Conservation (phyloP, 306 rosid genomes). For the Macrotyloma uniflorum region DNA sequence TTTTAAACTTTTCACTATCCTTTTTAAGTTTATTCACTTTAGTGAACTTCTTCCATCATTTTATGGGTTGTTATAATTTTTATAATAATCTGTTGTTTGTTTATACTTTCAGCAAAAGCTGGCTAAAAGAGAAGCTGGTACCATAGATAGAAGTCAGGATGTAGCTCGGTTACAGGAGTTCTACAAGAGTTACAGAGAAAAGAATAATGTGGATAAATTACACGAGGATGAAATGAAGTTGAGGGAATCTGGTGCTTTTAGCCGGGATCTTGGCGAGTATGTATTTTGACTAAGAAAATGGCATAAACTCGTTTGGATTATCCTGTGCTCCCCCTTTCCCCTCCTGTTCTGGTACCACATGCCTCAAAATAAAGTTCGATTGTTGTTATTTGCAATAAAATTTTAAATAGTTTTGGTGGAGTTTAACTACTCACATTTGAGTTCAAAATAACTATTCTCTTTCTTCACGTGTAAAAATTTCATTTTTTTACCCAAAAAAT, state of each 20-base stretch:
- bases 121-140: constrained; percentile 79
- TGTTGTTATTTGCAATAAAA: neutral
- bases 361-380: neutral
- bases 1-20: neutral
- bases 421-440: neutral
- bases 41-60: neutral
- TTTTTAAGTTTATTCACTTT: neutral
- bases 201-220: constrained; percentile 71
- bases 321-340: constrained; percentile 19
- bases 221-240: constrained; percentile 81
- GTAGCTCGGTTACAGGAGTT: constrained; percentile 76
- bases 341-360: neutral
- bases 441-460: neutral
- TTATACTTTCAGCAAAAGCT: constrained; percentile 80
- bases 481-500: neutral
- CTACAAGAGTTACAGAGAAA: constrained; percentile 78
- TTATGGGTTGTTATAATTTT: constrained; percentile 23
- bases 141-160: constrained; percentile 90
- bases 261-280: constrained; percentile 91
- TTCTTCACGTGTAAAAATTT: neutral
- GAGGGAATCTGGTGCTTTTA: constrained; percentile 86
- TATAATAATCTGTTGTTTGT: constrained; percentile 34
- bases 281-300: constrained; percentile 42
- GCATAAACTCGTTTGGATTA: constrained; percentile 14
- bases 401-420: neutral